Percentiles rank a stretch among this genome's conserved stretches.
Evolutionary conservation across 345 rosid species (phyloP).

Genomic region (Carallia pectinifolia): DNA sequence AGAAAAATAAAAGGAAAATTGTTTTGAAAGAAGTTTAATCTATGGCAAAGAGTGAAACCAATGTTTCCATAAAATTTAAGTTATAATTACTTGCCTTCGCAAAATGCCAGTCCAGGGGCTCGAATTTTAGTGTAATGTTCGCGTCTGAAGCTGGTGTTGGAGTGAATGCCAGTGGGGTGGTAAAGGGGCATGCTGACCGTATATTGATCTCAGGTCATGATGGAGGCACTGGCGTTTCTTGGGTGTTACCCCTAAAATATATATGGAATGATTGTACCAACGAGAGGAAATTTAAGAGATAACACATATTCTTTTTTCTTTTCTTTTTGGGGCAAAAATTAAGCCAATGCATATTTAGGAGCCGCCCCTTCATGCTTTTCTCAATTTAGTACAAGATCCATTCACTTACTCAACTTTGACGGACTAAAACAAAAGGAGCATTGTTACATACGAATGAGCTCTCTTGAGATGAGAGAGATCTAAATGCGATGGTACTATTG

Average conservation of each 20-base stretch:
- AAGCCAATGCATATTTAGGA: background rate
- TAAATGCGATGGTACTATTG: too few species aligned
- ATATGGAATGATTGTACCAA: too few species aligned
- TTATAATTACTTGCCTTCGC: background rate
- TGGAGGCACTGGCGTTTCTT: conserved; percentile 99
- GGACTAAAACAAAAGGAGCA: background rate
- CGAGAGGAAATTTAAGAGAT: too few species aligned
- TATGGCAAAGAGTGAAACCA: background rate
- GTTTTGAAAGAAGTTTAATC: too few species aligned
- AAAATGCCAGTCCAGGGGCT: conserved; percentile 91
- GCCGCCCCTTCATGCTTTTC: background rate
- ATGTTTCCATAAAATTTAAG: background rate
- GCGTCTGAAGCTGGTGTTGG: conserved; percentile 99
- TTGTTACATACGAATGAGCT: background rate
- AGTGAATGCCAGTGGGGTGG: conserved; percentile 96
- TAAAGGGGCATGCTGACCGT: conserved; percentile 98
- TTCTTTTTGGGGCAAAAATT: background rate
- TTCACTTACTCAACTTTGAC: background rate
- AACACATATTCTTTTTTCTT: too few species aligned
- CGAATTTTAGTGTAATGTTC: conserved; percentile 80
- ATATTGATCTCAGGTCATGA: conserved; percentile 96
- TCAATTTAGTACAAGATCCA: background rate
- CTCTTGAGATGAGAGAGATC: too few species aligned
- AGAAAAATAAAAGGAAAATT: too few species aligned
- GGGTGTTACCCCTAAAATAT: conserved; percentile 9